Percentiles rank a stretch among this genome's conserved stretches.
Conservation (phyloP, 441 rosid species). For the Arabidopsis hybrid region DNA sequence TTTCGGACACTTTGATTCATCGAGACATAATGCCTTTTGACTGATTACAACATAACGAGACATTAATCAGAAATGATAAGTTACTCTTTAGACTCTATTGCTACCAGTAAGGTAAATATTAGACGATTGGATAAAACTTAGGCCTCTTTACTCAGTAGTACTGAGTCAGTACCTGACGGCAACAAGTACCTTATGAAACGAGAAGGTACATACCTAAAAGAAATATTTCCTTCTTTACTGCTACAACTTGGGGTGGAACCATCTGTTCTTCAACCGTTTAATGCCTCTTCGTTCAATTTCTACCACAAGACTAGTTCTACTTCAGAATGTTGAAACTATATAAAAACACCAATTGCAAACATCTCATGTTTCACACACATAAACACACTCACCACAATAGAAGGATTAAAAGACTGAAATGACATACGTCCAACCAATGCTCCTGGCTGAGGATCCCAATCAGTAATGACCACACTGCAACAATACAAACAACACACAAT, state of each 20-base stretch:
- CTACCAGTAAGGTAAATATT: background rate
- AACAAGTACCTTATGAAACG: background rate
- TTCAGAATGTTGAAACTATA: background rate
- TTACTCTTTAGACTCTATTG: background rate
- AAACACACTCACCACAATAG: constrained; percentile 70
- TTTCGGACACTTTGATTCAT: constrained; percentile 47
- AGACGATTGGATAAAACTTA: background rate
- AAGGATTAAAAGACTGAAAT: constrained; percentile 80
- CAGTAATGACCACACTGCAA: constrained; percentile 73
- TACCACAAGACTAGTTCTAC: constrained; percentile 50
- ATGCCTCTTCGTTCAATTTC: constrained; percentile 72
- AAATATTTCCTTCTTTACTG: constrained; percentile 43
- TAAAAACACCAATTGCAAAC: background rate
- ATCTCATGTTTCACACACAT: constrained; percentile 14
- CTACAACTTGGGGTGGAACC: constrained; percentile 47
- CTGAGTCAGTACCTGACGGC: background rate
- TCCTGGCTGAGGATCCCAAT: constrained; percentile 86
- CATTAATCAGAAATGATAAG: background rate
- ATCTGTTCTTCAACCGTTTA: constrained; percentile 44
- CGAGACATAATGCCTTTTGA: constrained; percentile 49
- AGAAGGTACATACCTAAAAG: constrained; percentile 52
- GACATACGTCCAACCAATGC: constrained; percentile 79
- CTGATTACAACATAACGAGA: constrained; percentile 40
- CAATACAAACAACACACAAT: background rate
- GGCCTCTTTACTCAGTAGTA: background rate